Base-by-base conservation (phyloP, 1,284 basidiomycete species). In the Puccinia coronata region DNA sequence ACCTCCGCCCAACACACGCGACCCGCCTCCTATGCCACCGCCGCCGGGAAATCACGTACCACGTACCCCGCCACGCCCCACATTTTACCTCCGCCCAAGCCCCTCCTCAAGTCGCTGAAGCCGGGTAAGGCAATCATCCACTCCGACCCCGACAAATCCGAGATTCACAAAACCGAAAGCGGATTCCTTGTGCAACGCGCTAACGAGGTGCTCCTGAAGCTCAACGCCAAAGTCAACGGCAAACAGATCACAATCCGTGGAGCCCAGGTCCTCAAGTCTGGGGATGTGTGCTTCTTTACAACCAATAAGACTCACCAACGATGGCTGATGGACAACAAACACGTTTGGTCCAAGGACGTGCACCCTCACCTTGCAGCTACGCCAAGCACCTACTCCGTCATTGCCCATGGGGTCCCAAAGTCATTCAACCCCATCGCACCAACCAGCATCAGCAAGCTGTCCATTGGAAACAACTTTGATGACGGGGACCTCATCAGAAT, bases 311-410 rank as follows among this genome's bases (percentile, higher is more conserved):
- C 20, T 4, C n/a, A 28, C 25, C 55, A 57, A 20, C 25, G 31
- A 6, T 67, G 63, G 63, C 41, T 67, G 5, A 67, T 67, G 63
- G 41, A 67, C 5, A 36, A 39, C 34, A 67, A 67, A 67, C 34
- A 67, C 34, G 14, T 5, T 4, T 67, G 63, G 63, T 67, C 34
- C 14, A 67, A 67, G 41, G 63, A 67, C n/a, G 63, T 67, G 5
- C 63, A 67, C 34, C 23, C 63, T 20, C 5, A 67, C 34, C 34
- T 41, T 11, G 34, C 4, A 41, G 34, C 63, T 8, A 39, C 34
- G 9, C 63, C 34, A 2, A 67, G 31, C 8, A n/a, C 41, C 8
- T 31, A 18, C 28, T 65, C 41, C 4, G 41, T 67, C 6, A 36
- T 67, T 36, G 61, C 28, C 4, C 61, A 65, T 65, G 61, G 63